Base-by-base conservation (phyloP, 2,329 filamentous ascomycete species). In the Calonectria leucothoes region DNA sequence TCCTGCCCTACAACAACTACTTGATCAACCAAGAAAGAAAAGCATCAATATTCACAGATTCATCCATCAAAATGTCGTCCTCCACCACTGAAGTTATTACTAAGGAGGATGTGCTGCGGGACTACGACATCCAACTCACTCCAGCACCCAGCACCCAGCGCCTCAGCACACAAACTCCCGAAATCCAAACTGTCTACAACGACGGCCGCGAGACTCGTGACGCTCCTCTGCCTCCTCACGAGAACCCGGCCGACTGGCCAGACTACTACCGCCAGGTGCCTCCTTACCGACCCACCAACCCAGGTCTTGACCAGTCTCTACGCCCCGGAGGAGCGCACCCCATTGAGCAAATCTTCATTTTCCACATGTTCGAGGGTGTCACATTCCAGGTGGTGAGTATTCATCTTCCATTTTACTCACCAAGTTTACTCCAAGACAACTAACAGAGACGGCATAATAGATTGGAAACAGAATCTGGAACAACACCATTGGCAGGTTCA, bases 361-460 rank as follows among this genome's bases (percentile, higher is more conserved):
- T 63, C 31, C 69, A 71, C 64, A 71, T 71, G 69, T 71, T 71
- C 67, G 64, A 61, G n/a, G 69, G 69, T 27, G 69, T 71, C 17
- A 45, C 45, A 7, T 27, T 71, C 3, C 63, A 71, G 45, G 69
- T 65, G 14, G 69, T 71, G 61, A 35, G 69, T 63, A 45, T 29
- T 37, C 12, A 10, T n/a, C 5, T 5, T 59, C 15, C 15, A 5
- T 11, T 37, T 7, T 12, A 8, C 11, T 6, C n/a, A 35, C 4
- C 20, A 7, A 12, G 10, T n/a, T 25, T 15, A 20, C 3, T 35
- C 14, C 20, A 57, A 35, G 29, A 37, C 17, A 27, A 15, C 33
- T 59, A 45, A 45, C 33, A n/a, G 15, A 29, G 8, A 27, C 39
- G n/a, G 17, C 17, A 10, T 3, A 4, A 37, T 55, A 71, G 69